phyloP scores from a whole-genome alignment of 768 basidiomycete species.

The Mycena filopes region DNA sequence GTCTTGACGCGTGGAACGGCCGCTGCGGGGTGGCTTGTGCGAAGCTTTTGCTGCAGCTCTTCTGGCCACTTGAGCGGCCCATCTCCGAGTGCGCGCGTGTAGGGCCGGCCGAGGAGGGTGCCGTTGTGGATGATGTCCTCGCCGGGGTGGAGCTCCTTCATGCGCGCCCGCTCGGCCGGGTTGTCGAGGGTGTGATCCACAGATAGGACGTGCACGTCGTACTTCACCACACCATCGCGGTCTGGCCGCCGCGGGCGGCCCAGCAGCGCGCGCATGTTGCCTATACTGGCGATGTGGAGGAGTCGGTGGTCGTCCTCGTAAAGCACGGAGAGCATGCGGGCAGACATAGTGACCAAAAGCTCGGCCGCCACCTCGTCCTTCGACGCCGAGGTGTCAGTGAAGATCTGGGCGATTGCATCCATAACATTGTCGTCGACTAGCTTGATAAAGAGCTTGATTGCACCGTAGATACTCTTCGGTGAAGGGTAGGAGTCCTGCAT shows the following conservation, averaged over 20 bases:
- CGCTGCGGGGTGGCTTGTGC: conserved; percentile 46
- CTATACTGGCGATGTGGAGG: conserved; percentile 51
- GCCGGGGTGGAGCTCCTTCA: conserved; percentile 44
- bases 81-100: conserved; percentile 56
- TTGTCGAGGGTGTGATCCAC: conserved; percentile 50
- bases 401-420: conserved; percentile 13
- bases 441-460: conserved; percentile 15
- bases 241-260: conserved; percentile 42
- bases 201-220: conserved; percentile 52
- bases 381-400: conserved; percentile 23
- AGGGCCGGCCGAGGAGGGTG: conserved; percentile 43
- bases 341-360: conserved; percentile 4
- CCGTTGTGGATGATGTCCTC: conserved; percentile 43
- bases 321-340: conserved; percentile 36
- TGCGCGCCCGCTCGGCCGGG: conserved; percentile 43
- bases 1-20: conserved; percentile 46
- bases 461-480: conserved; percentile 10
- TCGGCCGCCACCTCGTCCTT: conserved; percentile 8
- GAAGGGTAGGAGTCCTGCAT: conserved; percentile 25
- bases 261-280: conserved; percentile 55
- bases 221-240: conserved; percentile 41
- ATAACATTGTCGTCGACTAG: conserved; percentile 17
- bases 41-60: conserved; percentile 49
- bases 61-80: conserved; percentile 54
- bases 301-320: conserved; percentile 49